Base-by-base conservation (phyloP, 108 stramenopile genomes). In the Nitzschia inconspicua region DNA sequence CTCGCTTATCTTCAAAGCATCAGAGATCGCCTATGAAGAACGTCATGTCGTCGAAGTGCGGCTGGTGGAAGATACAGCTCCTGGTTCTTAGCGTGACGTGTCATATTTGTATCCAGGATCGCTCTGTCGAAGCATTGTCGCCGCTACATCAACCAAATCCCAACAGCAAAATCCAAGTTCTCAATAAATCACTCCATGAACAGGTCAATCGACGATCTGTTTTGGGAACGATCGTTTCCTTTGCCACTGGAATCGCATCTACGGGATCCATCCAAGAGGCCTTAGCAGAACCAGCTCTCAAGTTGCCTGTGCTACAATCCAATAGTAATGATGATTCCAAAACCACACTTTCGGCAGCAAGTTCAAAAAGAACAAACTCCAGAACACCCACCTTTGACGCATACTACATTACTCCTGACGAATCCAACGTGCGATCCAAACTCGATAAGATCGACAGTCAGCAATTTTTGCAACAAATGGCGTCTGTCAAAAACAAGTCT, bases 331-430 rank as follows among this genome's bases (percentile, higher is more conserved):
- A n/a, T 8, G 3, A 18, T 46, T 3, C 24, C 29, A 4, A 16
- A 27, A 47, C 46, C 44, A 16, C 6, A 42, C 0, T 18, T n/a
- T 28, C 20, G n/a, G 14, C 28, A 16, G 3, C 16, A 49, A 49
- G 25, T 22, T 14, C 47, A 25, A 24, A 24, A 49, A 14, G 23
- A 4, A 3, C 47, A 2, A 3, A 19, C 19, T 25, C 19, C 49
- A 19, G 25, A 48, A 27, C 24, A 16, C 58, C 56, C 19, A 36
- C 58, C 0, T 70, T 69, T 39, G 42, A 54, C 31, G 47, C 59
- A 4, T 73, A 73, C 36, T 58, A 65, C 48, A 65, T 78, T 14
- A 49, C 63, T 34, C 77, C 77, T 3, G 77, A 73, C 42, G 60
- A 60, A 18, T 56, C 60, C 2, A 35, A 56, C 5, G 30, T 78